Evolutionary conservation across 192 early-diverging fungal genomes (phyloP).

Genomic region (Coemansia sp.): DNA sequence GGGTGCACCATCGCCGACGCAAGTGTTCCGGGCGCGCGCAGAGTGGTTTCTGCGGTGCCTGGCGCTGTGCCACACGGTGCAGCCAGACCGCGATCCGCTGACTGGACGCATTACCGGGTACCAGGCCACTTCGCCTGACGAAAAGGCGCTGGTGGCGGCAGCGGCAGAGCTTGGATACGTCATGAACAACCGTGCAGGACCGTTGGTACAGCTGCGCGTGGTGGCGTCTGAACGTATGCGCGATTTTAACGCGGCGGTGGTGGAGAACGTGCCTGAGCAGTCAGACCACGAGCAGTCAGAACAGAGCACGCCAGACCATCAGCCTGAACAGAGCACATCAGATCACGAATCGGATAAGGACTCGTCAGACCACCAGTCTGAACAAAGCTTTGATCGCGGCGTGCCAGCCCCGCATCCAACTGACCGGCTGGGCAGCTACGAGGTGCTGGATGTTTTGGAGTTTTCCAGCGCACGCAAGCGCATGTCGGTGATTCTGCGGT

Average conservation of each 20-base stretch:
- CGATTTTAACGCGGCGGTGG: conserved; percentile 34
- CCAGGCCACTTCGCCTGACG: conserved; percentile 80
- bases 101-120: conserved; percentile 67
- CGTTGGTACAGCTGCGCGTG: conserved; percentile 51
- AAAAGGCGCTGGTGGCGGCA: conserved; percentile 77
- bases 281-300: conserved; percentile 17
- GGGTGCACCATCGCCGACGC: conserved; percentile 33
- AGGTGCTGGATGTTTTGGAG: conserved; percentile 75
- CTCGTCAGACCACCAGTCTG: conserved; percentile 6
- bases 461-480: conserved; percentile 86
- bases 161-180: conserved; percentile 75
- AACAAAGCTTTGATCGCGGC: conserved; percentile 59
- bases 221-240: conserved; percentile 50
- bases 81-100: conserved; percentile 67
- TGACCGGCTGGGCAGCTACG: conserved; percentile 46
- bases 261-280: conserved; percentile 24
- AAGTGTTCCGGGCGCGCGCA: conserved; percentile 44
- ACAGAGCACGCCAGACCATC: conserved; percentile 26
- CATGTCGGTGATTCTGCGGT: conserved; percentile 78
- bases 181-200: conserved; percentile 60
- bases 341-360: conserved; percentile 22
- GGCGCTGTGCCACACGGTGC: conserved; percentile 78
- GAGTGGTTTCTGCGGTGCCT: conserved; percentile 73
- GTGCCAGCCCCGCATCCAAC: conserved; percentile 43
- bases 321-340: too few species aligned